Evolutionary conservation across 441 rosid genomes (phyloP).

Genomic region (Biscutella laevigata): DNA sequence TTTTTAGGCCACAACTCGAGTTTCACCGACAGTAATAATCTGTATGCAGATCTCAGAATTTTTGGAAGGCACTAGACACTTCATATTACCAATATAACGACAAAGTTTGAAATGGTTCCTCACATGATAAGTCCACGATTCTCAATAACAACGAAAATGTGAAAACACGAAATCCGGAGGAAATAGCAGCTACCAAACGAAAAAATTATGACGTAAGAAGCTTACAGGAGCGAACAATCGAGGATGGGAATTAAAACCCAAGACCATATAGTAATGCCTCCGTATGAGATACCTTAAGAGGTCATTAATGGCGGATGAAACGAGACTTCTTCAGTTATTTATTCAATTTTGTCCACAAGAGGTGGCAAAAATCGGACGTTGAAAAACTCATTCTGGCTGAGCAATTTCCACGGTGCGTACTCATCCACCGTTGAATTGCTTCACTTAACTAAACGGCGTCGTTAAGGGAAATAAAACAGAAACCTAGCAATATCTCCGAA

Average conservation of each 20-base stretch:
- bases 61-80: no score
- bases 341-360: background rate
- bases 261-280: background rate
- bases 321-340: conserved; percentile 3
- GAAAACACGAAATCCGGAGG: background rate
- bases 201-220: background rate
- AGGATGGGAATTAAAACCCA: background rate
- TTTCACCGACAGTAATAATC: conserved; percentile 6
- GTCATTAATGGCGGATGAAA: conserved; percentile 25
- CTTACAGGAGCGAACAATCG: background rate
- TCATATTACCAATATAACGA: no score
- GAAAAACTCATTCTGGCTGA: conserved; percentile 15
- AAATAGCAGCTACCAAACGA: background rate
- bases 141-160: background rate
- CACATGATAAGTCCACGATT: no score
- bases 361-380: conserved; percentile 22
- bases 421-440: conserved; percentile 15
- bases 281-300: conserved; percentile 1
- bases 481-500: no score
- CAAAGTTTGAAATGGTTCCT: no score
- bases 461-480: background rate
- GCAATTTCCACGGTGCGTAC: conserved; percentile 12
- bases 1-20: background rate
- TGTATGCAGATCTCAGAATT: no score
- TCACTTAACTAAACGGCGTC: background rate